Percentiles rank a stretch among this genome's conserved stretches.
Conservation (phyloP, 306 rosid genomes). For the Lupinus albus region DNA sequence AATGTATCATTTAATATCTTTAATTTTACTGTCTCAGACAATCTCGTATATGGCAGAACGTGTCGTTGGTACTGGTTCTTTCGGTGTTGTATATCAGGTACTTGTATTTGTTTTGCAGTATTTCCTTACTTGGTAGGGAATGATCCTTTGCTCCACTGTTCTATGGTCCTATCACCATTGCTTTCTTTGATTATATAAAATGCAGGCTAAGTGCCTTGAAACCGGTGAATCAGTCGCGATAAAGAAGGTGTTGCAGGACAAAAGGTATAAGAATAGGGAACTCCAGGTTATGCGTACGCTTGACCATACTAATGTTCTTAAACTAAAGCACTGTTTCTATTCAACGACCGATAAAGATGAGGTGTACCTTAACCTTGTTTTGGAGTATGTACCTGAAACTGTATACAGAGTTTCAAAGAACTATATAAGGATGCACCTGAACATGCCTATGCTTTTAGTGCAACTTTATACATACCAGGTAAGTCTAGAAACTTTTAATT, state of each 20-base stretch:
- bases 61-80: constrained; percentile 95
- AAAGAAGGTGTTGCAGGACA: constrained; percentile 91
- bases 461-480: constrained; percentile 91
- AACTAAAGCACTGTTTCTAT: constrained; percentile 83
- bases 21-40: constrained; percentile 51
- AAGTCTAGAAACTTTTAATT: constrained; percentile 12
- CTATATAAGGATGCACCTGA: constrained; percentile 68
- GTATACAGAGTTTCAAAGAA: constrained; percentile 89
- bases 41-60: constrained; percentile 94
- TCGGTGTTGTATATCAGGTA: constrained; percentile 99
- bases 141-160: constrained; percentile 21
- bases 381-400: constrained; percentile 88
- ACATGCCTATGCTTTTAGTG: constrained; percentile 69
- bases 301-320: constrained; percentile 81
- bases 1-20: constrained; percentile 21
- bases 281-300: constrained; percentile 84
- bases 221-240: constrained; percentile 82
- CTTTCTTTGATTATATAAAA: constrained; percentile 19
- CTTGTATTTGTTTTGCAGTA: constrained; percentile 22
- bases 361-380: constrained; percentile 87
- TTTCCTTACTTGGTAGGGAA: not conserved
- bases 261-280: constrained; percentile 92
- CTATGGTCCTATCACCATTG: constrained; percentile 1
- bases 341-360: constrained; percentile 83
- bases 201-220: constrained; percentile 90